phyloP scores from a whole-genome alignment of 352 stramenopile genomes.

The Phytopythium oedochilum region DNA sequence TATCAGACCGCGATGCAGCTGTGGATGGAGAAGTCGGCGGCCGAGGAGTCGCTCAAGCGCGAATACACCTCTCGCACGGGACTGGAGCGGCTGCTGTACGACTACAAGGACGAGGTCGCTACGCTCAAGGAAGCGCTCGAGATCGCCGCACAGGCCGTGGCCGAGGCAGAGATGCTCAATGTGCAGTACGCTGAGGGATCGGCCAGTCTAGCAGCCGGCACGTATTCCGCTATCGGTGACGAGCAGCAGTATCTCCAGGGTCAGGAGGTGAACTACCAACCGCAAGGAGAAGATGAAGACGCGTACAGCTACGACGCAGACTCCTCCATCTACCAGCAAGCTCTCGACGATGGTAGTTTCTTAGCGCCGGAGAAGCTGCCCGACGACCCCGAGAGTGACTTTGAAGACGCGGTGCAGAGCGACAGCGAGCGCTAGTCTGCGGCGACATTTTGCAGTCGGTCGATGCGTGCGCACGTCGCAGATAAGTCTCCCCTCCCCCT shows the following conservation, averaged over 20 bases:
- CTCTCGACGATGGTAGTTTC: background rate
- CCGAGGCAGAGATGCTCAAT: conserved; percentile 23
- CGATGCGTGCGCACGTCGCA: too few relatives aligned
- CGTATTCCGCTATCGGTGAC: too few relatives aligned
- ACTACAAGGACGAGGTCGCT: conserved; percentile 73
- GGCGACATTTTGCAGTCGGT: background rate
- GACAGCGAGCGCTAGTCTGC: background rate
- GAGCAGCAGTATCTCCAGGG: conserved; percentile 2
- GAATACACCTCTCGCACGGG: conserved; percentile 46
- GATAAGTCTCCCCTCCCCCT: too few relatives aligned
- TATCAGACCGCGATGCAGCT: conserved; percentile 34
- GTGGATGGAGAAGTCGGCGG: conserved; percentile 35
- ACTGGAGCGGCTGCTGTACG: conserved; percentile 47
- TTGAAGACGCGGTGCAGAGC: conserved; percentile 26
- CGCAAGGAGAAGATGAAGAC: conserved; percentile 4
- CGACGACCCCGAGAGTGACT: conserved; percentile 15
- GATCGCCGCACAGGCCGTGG: conserved; percentile 60
- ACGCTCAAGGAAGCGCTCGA: conserved; percentile 71
- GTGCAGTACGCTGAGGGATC: background rate
- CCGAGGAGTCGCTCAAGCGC: conserved; percentile 51
- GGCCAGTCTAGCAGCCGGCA: background rate
- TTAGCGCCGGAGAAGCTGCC: background rate
- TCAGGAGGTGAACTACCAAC: conserved; percentile 5
- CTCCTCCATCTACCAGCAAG: conserved; percentile 7
- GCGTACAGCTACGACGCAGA: background rate